Conservation (phyloP, 768 basidiomycete species). For the Suillus occidentalis region DNA sequence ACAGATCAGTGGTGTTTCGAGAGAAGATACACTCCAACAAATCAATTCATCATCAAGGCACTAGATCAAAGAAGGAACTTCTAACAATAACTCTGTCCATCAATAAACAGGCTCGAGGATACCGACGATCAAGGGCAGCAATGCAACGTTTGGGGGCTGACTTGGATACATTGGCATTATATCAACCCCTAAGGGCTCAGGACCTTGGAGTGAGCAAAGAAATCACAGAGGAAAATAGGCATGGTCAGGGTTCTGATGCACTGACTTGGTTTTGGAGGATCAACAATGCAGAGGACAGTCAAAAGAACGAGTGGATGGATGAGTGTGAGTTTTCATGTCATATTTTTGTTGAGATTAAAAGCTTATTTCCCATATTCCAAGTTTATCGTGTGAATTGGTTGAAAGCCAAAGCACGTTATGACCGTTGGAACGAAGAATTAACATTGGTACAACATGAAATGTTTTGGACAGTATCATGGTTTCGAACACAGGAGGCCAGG, state of each 20-base stretch:
- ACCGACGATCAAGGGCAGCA: background rate
- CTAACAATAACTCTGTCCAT: background rate
- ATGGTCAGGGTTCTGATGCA: slow-evolving; percentile 7
- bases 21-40: slow-evolving; percentile 6
- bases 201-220: slow-evolving; percentile 11
- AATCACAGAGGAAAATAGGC: slow-evolving; percentile 11
- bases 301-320: slow-evolving; percentile 1
- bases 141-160: background rate
- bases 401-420: slow-evolving; percentile 16
- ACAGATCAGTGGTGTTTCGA: slow-evolving; percentile 6
- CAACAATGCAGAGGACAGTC: background rate
- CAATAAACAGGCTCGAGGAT: slow-evolving; percentile 1
- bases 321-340: background rate
- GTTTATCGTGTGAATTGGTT: slow-evolving; percentile 8
- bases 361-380: background rate
- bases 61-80: slow-evolving; percentile 5
- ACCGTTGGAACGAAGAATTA: slow-evolving; percentile 21
- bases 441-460: slow-evolving; percentile 19
- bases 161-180: background rate
- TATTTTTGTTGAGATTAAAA: too few species aligned
- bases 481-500: background rate
- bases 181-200: background rate
- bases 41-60: background rate
- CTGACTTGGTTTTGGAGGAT: slow-evolving; percentile 7
- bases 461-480: slow-evolving; percentile 19